Conservation (phyloP, 2,329 filamentous ascomycete species). For the Catunica adiposa region DNA sequence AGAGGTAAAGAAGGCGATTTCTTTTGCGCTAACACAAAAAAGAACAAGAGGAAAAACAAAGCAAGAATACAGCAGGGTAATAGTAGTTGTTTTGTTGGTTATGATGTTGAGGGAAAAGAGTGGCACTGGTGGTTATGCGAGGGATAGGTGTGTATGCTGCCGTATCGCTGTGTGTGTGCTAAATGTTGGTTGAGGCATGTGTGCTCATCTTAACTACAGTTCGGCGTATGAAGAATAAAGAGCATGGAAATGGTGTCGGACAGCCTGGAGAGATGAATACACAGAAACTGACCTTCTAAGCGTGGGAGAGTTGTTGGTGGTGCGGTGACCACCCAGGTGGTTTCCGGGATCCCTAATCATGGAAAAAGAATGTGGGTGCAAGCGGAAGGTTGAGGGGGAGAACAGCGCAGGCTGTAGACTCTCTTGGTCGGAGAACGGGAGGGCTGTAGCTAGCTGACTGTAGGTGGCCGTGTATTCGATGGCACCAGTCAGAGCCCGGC, state of each 20-base stretch:
- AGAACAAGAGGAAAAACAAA: neutral
- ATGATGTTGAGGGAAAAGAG: too few species aligned
- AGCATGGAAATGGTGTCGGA: too few species aligned
- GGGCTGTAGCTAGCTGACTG: neutral
- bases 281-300: constrained; percentile 7
- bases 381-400: constrained; percentile 18
- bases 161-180: neutral
- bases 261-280: too few species aligned
- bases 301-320: constrained; percentile 8
- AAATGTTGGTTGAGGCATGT: neutral
- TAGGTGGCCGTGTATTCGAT: too few species aligned
- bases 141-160: too few species aligned
- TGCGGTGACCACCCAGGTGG: constrained; percentile 8
- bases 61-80: neutral
- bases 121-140: too few species aligned
- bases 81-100: too few species aligned
- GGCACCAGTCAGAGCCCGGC: too few species aligned
- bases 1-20: neutral
- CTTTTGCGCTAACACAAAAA: neutral
- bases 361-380: constrained; percentile 19
- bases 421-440: neutral
- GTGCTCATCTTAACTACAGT: neutral
- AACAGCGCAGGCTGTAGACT: constrained; percentile 1
- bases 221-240: neutral
- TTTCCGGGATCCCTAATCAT: constrained; percentile 13